These are phyloP conservation scores for Monilinia fructigena DNA, from an alignment of 2,329 filamentous ascomycete genomes.

Conservation along the genomic window DNA sequence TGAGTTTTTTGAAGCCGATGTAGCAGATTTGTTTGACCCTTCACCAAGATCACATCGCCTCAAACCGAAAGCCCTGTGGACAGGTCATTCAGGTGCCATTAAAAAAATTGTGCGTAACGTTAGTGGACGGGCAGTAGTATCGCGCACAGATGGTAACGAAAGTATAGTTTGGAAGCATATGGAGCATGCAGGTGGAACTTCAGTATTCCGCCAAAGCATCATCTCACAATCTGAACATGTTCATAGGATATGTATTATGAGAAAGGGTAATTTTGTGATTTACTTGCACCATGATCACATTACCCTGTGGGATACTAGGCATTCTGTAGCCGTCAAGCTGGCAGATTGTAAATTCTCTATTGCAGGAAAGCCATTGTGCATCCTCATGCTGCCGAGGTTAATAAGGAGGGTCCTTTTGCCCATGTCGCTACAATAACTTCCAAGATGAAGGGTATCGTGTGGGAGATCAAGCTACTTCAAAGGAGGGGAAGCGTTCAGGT, in stretches of 20 bases:
- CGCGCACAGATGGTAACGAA: conserved; percentile 74
- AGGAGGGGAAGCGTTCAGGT: conserved; percentile 38
- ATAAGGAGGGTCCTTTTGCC: conserved; percentile 51
- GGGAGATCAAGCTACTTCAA: conserved; percentile 68
- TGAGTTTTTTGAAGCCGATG: conserved; percentile 73
- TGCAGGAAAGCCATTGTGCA: conserved; percentile 71
- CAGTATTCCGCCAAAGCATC: conserved; percentile 64
- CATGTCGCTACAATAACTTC: conserved; percentile 84
- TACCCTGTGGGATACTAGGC: conserved; percentile 76
- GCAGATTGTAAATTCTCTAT: conserved; percentile 58
- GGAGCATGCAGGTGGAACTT: conserved; percentile 49
- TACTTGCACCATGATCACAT: conserved; percentile 71
- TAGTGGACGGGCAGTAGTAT: conserved; percentile 76
- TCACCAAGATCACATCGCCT: conserved; percentile 59
- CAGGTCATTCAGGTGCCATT: conserved; percentile 77
- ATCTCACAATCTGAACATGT: conserved; percentile 70
- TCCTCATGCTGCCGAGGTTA: conserved; percentile 68
- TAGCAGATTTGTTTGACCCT: conserved; percentile 79
- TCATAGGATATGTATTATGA: conserved; percentile 74
- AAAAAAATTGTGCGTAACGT: conserved; percentile 86
- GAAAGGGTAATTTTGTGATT: conserved; percentile 76
- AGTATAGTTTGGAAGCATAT: conserved; percentile 79
- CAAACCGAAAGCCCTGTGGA: conserved; percentile 67
- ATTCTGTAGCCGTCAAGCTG: conserved; percentile 57
- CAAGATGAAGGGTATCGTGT: conserved; percentile 74